Base-by-base conservation (phyloP, 139 green algal genomes). In the Tetraselmis chui region DNA sequence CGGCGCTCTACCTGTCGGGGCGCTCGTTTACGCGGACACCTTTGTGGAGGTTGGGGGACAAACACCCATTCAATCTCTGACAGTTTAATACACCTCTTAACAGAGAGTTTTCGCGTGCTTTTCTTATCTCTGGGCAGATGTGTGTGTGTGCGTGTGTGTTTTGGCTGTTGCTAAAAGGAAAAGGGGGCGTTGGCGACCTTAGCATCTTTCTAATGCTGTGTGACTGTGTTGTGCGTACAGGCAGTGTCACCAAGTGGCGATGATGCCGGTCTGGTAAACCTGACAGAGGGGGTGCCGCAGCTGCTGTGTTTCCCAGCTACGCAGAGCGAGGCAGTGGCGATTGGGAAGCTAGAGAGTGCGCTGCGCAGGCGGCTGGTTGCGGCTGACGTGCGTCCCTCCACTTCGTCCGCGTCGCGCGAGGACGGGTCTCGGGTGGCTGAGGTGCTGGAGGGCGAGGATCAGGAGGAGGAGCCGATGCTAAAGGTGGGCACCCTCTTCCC, bases 41-140 rank as follows among this genome's bases (percentile, higher is more conserved):
- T 90, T 90, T 75, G 25, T 90, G 28, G 84, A 88, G 84, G 84
- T 87, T n/a, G n/a, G n/a, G n/a, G n/a, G n/a, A n/a, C n/a, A n/a
- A n/a, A n/a, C n/a, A n/a, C n/a, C n/a, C n/a, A n/a, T n/a, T n/a
- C n/a, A n/a, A n/a, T n/a, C n/a, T n/a, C n/a, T n/a, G n/a, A n/a
- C n/a, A n/a, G n/a, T n/a, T n/a, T n/a, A n/a, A n/a, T n/a, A n/a
- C n/a, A n/a, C n/a, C n/a, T n/a, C n/a, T n/a, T n/a, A n/a, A n/a
- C n/a, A n/a, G n/a, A n/a, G n/a, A n/a, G n/a, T n/a, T n/a, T n/a
- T n/a, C n/a, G n/a, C n/a, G n/a, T n/a, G n/a, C n/a, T n/a, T n/a
- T n/a, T n/a, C n/a, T n/a, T n/a, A n/a, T n/a, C n/a, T n/a, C n/a
- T n/a, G n/a, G n/a, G n/a, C n/a, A n/a, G n/a, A n/a, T n/a, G n/a